phyloP scores from a whole-genome alignment of 768 basidiomycete species.

The Podaxis carcinomalis region DNA sequence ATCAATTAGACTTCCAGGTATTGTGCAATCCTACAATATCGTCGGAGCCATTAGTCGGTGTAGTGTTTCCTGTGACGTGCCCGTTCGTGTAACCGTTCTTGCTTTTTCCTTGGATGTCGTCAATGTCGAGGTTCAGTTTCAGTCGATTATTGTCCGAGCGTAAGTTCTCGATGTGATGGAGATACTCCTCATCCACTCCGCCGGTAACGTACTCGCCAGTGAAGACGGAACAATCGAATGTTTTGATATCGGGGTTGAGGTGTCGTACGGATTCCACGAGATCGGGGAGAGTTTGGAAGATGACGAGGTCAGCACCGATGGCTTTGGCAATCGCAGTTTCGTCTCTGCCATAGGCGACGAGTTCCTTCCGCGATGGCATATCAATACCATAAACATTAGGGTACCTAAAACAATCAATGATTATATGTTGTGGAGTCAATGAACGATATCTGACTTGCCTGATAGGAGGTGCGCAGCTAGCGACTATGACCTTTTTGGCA shows the following conservation, averaged over 20 bases:
- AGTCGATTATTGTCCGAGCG: constrained; percentile 80
- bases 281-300: constrained; percentile 91
- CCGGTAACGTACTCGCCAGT: constrained; percentile 97
- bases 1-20: constrained; percentile 29
- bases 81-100: constrained; percentile 18
- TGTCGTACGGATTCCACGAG: constrained; percentile 82
- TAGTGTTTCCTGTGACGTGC: constrained; percentile 28
- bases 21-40: constrained; percentile 82
- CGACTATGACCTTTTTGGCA: constrained; percentile 92
- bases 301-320: constrained; percentile 93
- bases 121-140: constrained; percentile 34
- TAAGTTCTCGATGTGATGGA: constrained; percentile 66
- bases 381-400: constrained; percentile 99
- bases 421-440: not conserved
- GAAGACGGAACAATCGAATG: constrained; percentile 97
- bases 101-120: constrained; percentile 30
- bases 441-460: constrained; percentile 41
- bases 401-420: constrained; percentile 39
- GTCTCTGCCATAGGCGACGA: constrained; percentile 81
- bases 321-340: constrained; percentile 66
- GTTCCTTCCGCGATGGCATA: constrained; percentile 94
- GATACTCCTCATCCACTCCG: constrained; percentile 80
- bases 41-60: constrained; percentile 50
- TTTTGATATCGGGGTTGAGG: constrained; percentile 69
- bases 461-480: constrained; percentile 96